A percentile compares a stretch with the other conserved stretches of the same genome.
These are phyloP conservation scores for Gomphus bonarii DNA, from an alignment of 1,284 basidiomycete genomes.

Conservation along the genomic window DNA sequence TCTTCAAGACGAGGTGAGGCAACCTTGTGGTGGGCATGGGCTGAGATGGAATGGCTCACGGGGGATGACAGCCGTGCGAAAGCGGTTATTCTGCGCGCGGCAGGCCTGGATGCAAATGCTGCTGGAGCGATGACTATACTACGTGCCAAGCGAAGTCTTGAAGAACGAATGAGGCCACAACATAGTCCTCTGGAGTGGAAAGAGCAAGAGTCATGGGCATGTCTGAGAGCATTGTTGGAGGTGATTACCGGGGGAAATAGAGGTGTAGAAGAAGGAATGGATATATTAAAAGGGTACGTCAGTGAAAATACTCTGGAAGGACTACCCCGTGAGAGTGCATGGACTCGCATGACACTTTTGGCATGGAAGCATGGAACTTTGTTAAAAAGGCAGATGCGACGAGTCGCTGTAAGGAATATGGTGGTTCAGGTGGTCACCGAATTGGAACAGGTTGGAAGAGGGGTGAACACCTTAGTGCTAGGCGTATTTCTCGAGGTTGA, in stretches of 20 bases:
- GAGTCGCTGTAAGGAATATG: not conserved
- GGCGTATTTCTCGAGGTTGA: slow-evolving; percentile 71
- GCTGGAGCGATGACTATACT: slow-evolving; percentile 40
- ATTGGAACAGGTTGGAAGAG: not conserved
- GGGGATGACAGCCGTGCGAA: slow-evolving; percentile 40
- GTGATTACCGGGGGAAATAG: slow-evolving; percentile 30
- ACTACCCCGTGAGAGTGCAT: slow-evolving; percentile 5
- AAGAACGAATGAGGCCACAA: slow-evolving; percentile 21
- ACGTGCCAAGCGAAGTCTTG: slow-evolving; percentile 47
- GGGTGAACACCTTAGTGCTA: slow-evolving; percentile 57
- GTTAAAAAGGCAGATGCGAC: not conserved
- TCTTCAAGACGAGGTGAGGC: slow-evolving; percentile 25
- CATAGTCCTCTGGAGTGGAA: slow-evolving; percentile 28
- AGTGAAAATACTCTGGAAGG: not conserved
- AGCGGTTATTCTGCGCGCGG: slow-evolving; percentile 42
- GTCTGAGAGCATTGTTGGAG: slow-evolving; percentile 54
- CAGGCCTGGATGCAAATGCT: slow-evolving; percentile 33
- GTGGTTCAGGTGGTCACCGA: not conserved
- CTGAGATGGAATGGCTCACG: slow-evolving; percentile 79
- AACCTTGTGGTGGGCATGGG: slow-evolving; percentile 80
- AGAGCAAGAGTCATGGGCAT: slow-evolving; percentile 51
- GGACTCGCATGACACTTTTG: slow-evolving; percentile 8
- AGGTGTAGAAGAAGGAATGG: slow-evolving; percentile 28
- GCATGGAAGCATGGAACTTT: slow-evolving; percentile 8
- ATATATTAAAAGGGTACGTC: slow-evolving; percentile 36